A percentile compares a stretch with the other conserved stretches of the same genome.
Evolutionary conservation across 78 protist species (phyloP).

Genomic region (Dictyostelium discoideum): DNA sequence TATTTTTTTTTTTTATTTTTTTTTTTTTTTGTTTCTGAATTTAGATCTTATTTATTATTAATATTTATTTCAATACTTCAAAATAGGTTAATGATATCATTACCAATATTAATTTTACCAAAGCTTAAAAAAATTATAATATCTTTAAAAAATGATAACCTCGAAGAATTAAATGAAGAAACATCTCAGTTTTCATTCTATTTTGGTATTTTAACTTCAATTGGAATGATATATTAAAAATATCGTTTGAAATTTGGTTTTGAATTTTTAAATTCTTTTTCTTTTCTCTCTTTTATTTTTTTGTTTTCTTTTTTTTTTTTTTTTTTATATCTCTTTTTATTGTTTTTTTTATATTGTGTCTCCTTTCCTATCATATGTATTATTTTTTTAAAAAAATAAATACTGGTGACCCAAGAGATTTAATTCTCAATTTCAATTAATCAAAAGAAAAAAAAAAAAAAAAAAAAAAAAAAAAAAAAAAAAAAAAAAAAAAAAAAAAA

Average conservation of each 20-base stretch:
- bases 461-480: no score
- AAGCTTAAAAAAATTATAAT: not conserved
- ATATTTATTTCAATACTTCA: not conserved
- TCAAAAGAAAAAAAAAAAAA: no score
- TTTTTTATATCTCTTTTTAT: no score
- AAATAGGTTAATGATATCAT: not conserved
- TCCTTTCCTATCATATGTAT: not conserved
- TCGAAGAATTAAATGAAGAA: not conserved
- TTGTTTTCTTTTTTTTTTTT: no score
- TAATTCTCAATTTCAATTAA: no score
- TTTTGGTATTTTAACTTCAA: not conserved
- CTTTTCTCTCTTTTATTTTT: no score
- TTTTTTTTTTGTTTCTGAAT: not conserved
- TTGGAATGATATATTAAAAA: not conserved
- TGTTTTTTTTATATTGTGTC: no score
- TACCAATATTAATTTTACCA: constrained; percentile 8
- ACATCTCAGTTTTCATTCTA: not conserved
- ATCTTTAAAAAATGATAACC: not conserved
- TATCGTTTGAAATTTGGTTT: no score
- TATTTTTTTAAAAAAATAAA: no score
- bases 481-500: not conserved
- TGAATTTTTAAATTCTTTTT: not conserved
- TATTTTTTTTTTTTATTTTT: not conserved
- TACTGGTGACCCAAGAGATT: no score
- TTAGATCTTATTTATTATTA: not conserved